phyloP scores from a whole-genome alignment of 176 grass and related monocot species.

The Cenchrus fungigraminus region DNA sequence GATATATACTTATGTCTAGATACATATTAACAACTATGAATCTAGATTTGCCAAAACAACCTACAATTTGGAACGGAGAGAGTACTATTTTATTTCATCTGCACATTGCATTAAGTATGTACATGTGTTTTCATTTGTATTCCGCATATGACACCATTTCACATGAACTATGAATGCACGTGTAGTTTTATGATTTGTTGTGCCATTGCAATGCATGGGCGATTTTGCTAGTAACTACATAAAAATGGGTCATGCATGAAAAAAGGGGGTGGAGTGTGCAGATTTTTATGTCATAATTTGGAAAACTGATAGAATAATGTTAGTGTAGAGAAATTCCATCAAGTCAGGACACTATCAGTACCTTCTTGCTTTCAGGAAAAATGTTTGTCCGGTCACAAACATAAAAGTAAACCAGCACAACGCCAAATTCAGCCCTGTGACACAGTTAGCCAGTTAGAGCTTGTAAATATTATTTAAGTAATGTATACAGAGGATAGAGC shows the following conservation, averaged over 20 bases:
- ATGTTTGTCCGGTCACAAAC: conserved; percentile 88
- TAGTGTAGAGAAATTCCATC: background rate
- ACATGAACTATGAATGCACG: too few species aligned
- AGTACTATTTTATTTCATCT: too few species aligned
- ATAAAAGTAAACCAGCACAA: conserved; percentile 77
- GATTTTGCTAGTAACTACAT: too few species aligned
- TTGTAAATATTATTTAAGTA: background rate
- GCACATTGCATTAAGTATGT: too few species aligned
- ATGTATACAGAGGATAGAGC: conserved; percentile 9
- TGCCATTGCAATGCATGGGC: too few species aligned
- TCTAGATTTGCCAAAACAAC: too few species aligned
- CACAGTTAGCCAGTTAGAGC: conserved; percentile 3
- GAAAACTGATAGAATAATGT: background rate
- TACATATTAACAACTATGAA: too few species aligned
- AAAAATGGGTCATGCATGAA: background rate
- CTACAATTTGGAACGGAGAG: too few species aligned
- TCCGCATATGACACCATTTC: too few species aligned
- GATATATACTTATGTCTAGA: too few species aligned
- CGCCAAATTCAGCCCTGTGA: conserved; percentile 76
- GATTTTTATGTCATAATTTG: conserved; percentile 2
- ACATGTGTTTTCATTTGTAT: too few species aligned
- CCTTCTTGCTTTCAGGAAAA: conserved; percentile 79
- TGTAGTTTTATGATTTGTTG: too few species aligned
- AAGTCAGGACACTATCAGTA: conserved; percentile 11
- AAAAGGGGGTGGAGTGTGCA: background rate